Evolutionary conservation across 106 monocot genomes (phyloP), one percentile per base, ranked within the genome.

Genomic region (Acanthochlamys bracteata): DNA sequence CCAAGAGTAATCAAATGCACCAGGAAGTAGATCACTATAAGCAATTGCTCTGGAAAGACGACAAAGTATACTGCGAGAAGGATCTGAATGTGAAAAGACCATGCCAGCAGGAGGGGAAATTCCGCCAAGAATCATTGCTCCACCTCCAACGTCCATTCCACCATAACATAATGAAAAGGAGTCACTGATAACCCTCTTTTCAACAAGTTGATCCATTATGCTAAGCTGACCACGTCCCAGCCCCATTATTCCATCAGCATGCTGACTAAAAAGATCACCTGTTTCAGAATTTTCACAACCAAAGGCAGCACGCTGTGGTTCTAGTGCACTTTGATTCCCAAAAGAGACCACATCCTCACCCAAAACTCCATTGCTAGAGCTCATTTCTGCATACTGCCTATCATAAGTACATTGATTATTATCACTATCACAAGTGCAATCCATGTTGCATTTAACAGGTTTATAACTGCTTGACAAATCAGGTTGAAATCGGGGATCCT

Each of bases 201-300:
- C 68, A 57, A 96, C 87, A 72, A 96, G 95, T 62, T 96, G 95
- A 67, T 96, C 95, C 82, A 96, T 74, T 33, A 96, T 84, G 64
- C 95, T 90, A 26, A 96, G 82, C 19, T 60, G 90, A 25, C 87
- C 95, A 73, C 87, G 86, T 24, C 95, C 95, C 11, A 96, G 66
- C 0, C 95, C 95, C 71, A 96, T 90, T 61, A 96, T 96, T 11
- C 95, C 95, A 84, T 96, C 95, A 74, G 95, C 95, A 76, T 85
- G 84, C 23, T 96, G 95, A 74, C 69, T 84, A 45, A 76, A 96
- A 11, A 96, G 61, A 70, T 96, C 84, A 61, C 95, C 95, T 23
- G 90, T 87, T 77, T 96, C 95, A 60, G 60, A 60, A 71, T 84
- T 96, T 81, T 90, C 95, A 80, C 95, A 96, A 39, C 95, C 95